Evolutionary conservation across 495 filamentous ascomycete species (phyloP).

Genomic region (Penicillium chermesinum): DNA sequence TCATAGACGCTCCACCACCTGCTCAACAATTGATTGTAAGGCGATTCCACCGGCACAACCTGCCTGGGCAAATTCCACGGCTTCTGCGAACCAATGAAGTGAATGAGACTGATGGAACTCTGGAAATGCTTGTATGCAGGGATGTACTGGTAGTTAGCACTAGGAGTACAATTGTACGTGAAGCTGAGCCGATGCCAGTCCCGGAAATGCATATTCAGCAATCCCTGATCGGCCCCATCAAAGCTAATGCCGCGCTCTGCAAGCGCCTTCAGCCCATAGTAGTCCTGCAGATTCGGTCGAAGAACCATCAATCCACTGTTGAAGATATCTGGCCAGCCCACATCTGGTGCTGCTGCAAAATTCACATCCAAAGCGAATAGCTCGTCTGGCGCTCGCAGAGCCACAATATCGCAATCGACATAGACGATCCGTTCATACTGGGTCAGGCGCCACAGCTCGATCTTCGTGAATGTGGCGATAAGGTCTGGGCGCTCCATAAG

Average conservation of each 20-base stretch:
- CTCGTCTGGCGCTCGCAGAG: conserved; percentile 84
- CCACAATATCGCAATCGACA: conserved; percentile 85
- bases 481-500: conserved; percentile 91
- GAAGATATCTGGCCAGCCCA: conserved; percentile 98
- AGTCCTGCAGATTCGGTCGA: conserved; percentile 80
- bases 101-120: conserved; percentile 76
- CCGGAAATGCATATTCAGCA: conserved; percentile 91
- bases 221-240: conserved; percentile 93
- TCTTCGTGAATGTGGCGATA: conserved; percentile 90
- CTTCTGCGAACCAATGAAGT: conserved; percentile 90
- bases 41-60: conserved; percentile 49
- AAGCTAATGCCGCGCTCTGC: conserved; percentile 86
- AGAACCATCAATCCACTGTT: conserved; percentile 95
- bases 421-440: conserved; percentile 91
- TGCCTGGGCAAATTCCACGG: conserved; percentile 75
- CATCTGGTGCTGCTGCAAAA: conserved; percentile 90
- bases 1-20: conserved; percentile 94
- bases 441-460: conserved; percentile 85
- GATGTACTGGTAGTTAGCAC: conserved; percentile 88
- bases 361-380: conserved; percentile 69
- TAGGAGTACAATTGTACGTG: conserved; percentile 93
- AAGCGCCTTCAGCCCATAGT: conserved; percentile 75
- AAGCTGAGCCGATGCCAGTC: conserved; percentile 89
- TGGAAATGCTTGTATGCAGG: conserved; percentile 93
- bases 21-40: conserved; percentile 73